Percentiles rank a stretch among this genome's conserved stretches.
phyloP scores from a whole-genome alignment of 345 rosid genomes.

The Eucalyptus grandis region DNA sequence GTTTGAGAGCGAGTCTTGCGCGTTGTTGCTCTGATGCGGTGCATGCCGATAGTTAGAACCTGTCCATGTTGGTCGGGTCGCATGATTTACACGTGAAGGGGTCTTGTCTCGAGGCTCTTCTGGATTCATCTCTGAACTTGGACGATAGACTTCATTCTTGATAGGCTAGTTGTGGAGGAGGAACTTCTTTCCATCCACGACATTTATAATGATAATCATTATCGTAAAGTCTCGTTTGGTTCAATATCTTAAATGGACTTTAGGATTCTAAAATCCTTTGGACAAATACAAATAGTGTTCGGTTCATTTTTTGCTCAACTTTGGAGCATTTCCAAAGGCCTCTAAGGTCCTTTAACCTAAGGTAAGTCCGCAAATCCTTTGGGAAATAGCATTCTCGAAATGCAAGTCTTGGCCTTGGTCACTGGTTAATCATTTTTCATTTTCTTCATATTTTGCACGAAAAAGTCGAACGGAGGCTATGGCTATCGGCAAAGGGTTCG shows the following conservation, averaged over 20 bases:
- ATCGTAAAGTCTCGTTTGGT: background rate
- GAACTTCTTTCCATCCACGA: background rate
- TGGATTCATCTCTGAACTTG: background rate
- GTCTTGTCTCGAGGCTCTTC: background rate
- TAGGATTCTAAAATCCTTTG: too few relatives aligned
- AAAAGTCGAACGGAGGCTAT: fast-evolving
- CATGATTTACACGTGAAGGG: background rate
- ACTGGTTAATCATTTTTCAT: too few relatives aligned
- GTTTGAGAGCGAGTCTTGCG: background rate
- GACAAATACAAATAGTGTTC: too few relatives aligned
- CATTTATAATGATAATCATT: background rate
- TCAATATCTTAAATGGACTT: too few relatives aligned
- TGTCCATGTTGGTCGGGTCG: background rate
- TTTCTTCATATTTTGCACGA: too few relatives aligned
- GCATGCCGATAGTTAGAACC: background rate
- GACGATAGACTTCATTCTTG: background rate
- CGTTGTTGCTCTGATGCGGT: background rate
- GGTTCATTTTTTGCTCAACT: too few relatives aligned
- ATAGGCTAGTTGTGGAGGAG: background rate
- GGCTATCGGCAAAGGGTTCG: fast-evolving
- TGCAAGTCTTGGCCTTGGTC: too few relatives aligned
- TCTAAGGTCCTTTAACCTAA: too few relatives aligned
- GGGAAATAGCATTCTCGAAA: too few relatives aligned
- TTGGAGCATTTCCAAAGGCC: too few relatives aligned
- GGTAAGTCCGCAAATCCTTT: too few relatives aligned